A percentile compares a stretch with the other conserved stretches of the same genome.
These are phyloP conservation scores for Penicillium occitanis DNA, from an alignment of 2,329 filamentous ascomycete genomes.

Conservation along the genomic window DNA sequence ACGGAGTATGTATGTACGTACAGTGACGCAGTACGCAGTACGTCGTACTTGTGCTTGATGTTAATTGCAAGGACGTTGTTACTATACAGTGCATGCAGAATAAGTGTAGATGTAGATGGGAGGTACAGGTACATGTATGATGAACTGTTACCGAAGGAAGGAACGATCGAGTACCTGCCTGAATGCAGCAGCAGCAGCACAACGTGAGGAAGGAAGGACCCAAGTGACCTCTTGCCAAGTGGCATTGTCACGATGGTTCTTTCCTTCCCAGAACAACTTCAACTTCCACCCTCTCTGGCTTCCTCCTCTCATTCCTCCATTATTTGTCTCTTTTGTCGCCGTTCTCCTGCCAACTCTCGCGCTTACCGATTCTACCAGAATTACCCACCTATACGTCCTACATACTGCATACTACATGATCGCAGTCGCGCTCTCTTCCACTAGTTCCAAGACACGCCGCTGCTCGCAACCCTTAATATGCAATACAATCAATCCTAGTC, in stretches of 20 bases:
- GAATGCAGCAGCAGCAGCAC: slow-evolving; percentile 7
- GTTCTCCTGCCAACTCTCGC: not conserved
- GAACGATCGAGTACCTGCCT: slow-evolving; percentile 11
- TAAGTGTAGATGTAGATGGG: slow-evolving; percentile 1
- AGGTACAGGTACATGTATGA: not conserved
- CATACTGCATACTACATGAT: not conserved
- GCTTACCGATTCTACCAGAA: not conserved
- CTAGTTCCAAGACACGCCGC: slow-evolving; percentile 5
- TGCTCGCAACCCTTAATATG: slow-evolving; percentile 5
- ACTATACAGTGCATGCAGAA: not conserved
- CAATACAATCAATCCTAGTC: slow-evolving; percentile 2
- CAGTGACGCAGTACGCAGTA: not conserved
- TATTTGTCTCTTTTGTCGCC: not conserved
- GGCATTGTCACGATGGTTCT: slow-evolving; percentile 1
- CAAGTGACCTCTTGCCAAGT: slow-evolving; percentile 12
- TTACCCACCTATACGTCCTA: not conserved
- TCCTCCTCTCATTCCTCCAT: not conserved
- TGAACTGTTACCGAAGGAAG: slow-evolving; percentile 3
- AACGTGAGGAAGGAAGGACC: slow-evolving; percentile 6
- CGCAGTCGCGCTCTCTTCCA: not conserved
- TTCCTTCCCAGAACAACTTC: not conserved
- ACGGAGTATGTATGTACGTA: slow-evolving; percentile 13
- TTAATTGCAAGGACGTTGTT: not conserved
- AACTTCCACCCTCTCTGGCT: not conserved
- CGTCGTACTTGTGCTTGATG: not conserved